Evolutionary conservation across 1,284 basidiomycete species (phyloP).

Genomic region (Malassezia dermatis): DNA sequence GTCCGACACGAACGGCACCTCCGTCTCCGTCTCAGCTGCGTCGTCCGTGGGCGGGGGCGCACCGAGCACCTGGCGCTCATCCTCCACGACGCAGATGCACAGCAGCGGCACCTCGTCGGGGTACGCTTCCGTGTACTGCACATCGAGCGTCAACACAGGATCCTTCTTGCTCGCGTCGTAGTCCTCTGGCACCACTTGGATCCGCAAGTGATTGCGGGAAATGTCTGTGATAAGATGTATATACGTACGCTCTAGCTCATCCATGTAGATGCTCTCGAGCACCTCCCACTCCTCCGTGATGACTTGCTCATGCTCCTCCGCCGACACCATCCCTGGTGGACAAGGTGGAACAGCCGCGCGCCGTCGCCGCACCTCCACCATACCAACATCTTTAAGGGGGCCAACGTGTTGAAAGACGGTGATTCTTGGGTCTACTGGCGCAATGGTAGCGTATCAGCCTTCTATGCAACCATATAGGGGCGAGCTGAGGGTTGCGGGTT

Average conservation of each 20-base stretch:
- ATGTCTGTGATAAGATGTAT: constrained; percentile 59
- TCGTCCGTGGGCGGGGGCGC: constrained; percentile 12
- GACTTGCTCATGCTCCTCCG: constrained; percentile 50
- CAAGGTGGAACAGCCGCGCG: not conserved
- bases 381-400: not conserved
- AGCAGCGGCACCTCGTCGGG: constrained; percentile 69
- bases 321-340: constrained; percentile 23
- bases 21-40: constrained; percentile 1
- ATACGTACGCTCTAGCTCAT: constrained; percentile 77
- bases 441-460: constrained; percentile 24
- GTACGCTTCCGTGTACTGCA: constrained; percentile 62
- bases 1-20: constrained; percentile 50
- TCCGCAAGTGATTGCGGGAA: constrained; percentile 68
- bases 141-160: constrained; percentile 54
- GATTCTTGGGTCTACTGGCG: constrained; percentile 21
- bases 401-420: not conserved
- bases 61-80: constrained; percentile 24
- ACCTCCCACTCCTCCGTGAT: constrained; percentile 78
- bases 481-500: constrained; percentile 23
- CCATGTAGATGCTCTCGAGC: constrained; percentile 87
- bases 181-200: constrained; percentile 80
- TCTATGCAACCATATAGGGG: constrained; percentile 6
- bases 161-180: constrained; percentile 36
- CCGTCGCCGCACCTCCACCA: not conserved
- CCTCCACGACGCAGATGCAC: constrained; percentile 58